These are phyloP conservation scores for Pichia inconspicua DNA, from an alignment of 1,139 yeast species.

Conservation along the genomic window DNA sequence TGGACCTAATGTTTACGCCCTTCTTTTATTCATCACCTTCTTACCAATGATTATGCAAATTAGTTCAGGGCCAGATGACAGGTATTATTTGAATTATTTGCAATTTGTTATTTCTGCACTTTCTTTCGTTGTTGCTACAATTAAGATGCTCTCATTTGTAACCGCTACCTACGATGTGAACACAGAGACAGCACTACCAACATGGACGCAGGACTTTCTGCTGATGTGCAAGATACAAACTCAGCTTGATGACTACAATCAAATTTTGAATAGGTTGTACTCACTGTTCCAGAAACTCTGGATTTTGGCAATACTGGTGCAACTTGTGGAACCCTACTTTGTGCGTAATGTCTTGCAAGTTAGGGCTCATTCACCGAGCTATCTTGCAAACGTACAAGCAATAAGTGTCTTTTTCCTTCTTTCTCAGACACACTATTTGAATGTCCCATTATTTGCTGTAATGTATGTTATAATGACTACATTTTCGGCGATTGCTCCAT, in stretches of 20 bases:
- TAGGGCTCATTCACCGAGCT: background rate
- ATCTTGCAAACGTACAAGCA: slow-evolving; percentile 35
- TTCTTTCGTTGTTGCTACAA: slow-evolving; percentile 13
- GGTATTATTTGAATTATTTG: slow-evolving; percentile 1
- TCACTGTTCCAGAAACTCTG: slow-evolving; percentile 21
- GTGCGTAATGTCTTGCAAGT: slow-evolving; percentile 1
- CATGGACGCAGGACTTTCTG: slow-evolving; percentile 19
- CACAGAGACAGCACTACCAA: slow-evolving; percentile 14
- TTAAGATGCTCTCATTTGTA: slow-evolving; percentile 23
- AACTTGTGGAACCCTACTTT: slow-evolving; percentile 16
- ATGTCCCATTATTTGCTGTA: slow-evolving; percentile 61
- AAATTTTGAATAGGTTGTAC: slow-evolving; percentile 19
- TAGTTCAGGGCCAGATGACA: slow-evolving; percentile 3
- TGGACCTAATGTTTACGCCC: slow-evolving; percentile 21
- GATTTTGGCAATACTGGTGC: slow-evolving; percentile 11
- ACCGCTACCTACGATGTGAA: slow-evolving; percentile 22
- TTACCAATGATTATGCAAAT: slow-evolving; percentile 11
- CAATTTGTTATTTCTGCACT: slow-evolving; percentile 15
- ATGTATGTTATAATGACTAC: slow-evolving; percentile 36
- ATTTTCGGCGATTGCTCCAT: slow-evolving; percentile 6
- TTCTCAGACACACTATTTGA: slow-evolving; percentile 60
- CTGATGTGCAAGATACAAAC: slow-evolving; percentile 10
- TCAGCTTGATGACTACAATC: slow-evolving; percentile 15
- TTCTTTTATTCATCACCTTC: slow-evolving; percentile 16
- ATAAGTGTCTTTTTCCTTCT: slow-evolving; percentile 49